phyloP scores from a whole-genome alignment of 371 early-diverging fungal genomes.

The Vairimorpha apis region DNA sequence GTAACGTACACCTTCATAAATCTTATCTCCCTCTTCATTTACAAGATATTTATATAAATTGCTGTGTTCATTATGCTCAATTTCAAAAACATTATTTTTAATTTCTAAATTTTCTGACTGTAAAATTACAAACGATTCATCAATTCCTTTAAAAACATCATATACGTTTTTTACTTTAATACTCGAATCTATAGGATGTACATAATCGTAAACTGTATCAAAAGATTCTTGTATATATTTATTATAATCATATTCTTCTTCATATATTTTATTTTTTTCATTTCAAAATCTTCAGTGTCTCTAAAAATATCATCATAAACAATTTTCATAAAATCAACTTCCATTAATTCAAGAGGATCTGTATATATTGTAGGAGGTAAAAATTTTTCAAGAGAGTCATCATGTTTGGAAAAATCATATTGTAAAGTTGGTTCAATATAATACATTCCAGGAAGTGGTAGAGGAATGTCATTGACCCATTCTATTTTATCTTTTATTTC shows the following conservation, averaged over 20 bases:
- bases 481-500: conserved; percentile 13
- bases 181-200: conserved; percentile 23
- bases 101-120: background rate
- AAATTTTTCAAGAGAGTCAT: conserved; percentile 19
- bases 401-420: conserved; percentile 32
- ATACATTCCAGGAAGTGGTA: conserved; percentile 32
- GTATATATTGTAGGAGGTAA: conserved; percentile 29
- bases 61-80: conserved; percentile 2
- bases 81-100: background rate
- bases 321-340: conserved; percentile 35
- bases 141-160: conserved; percentile 7
- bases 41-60: conserved; percentile 12
- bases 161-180: conserved; percentile 23
- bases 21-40: background rate
- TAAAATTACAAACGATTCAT: background rate
- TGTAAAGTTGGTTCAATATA: conserved; percentile 36
- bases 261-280: conserved; percentile 19
- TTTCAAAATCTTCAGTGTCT: conserved; percentile 16
- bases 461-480: conserved; percentile 36
- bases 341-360: conserved; percentile 29
- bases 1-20: conserved; percentile 2
- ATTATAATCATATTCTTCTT: conserved; percentile 27
- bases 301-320: background rate
- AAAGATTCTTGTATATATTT: conserved; percentile 38
- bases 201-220: conserved; percentile 25